A percentile compares a stretch with the other conserved stretches of the same genome.
Conservation (phyloP, 2,329 filamentous ascomycete genomes). For the Aspergillus floridensis region DNA sequence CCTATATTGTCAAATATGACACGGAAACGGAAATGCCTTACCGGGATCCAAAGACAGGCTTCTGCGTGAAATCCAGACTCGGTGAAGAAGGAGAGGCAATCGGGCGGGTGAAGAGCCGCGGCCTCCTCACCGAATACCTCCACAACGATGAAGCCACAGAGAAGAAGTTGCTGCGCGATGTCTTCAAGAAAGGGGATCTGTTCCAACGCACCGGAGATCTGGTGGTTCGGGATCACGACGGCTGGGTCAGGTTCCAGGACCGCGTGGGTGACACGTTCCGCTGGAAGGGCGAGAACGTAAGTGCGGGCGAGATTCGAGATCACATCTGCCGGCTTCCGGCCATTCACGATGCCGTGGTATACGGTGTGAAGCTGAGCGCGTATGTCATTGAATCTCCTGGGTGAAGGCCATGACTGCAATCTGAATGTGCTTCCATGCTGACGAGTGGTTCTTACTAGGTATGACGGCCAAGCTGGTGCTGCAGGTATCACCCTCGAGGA, state of each 20-base stretch:
- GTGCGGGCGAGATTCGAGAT: slow-evolving; percentile 46
- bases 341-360: slow-evolving; percentile 46
- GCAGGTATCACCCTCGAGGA: slow-evolving; percentile 46
- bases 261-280: slow-evolving; percentile 41
- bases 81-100: slow-evolving; percentile 48
- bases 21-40: slow-evolving; percentile 41
- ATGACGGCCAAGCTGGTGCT: slow-evolving; percentile 50
- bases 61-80: slow-evolving; percentile 38
- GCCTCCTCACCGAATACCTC: slow-evolving; percentile 43
- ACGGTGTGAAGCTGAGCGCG: slow-evolving; percentile 43
- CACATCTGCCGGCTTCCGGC: slow-evolving; percentile 42
- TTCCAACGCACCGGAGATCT: slow-evolving; percentile 49
- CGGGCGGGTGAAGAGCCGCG: slow-evolving; percentile 42
- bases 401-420: neutral
- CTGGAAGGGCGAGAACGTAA: slow-evolving; percentile 49
- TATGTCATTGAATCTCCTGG: slow-evolving; percentile 20
- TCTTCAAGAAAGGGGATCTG: slow-evolving; percentile 47
- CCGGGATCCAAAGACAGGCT: slow-evolving; percentile 45
- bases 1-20: slow-evolving; percentile 45
- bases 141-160: slow-evolving; percentile 44
- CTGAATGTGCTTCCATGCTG: neutral
- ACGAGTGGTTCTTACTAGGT: slow-evolving; percentile 29
- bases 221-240: slow-evolving; percentile 40
- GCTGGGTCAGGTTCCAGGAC: slow-evolving; percentile 49
- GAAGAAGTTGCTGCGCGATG: slow-evolving; percentile 44